phyloP scores from a whole-genome alignment of 2,329 filamentous ascomycete species.

The Aureobasidium sp. region DNA sequence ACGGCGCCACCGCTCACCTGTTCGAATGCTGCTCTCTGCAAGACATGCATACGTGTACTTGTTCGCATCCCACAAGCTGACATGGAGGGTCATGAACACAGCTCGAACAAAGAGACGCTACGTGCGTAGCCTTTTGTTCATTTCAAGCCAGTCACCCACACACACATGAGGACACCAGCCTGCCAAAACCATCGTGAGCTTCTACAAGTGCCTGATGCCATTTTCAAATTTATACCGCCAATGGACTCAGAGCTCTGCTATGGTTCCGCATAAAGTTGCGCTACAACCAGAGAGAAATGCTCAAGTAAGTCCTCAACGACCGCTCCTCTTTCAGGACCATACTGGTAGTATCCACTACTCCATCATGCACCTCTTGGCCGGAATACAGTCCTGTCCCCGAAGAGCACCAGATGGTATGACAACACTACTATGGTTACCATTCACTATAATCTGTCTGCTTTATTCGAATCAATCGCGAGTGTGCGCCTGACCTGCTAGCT shows the following conservation, averaged over 20 bases:
- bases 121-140: background rate
- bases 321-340: background rate
- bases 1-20: background rate
- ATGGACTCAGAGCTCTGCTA: background rate
- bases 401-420: background rate
- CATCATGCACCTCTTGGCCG: background rate
- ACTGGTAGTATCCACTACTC: background rate
- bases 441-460: background rate
- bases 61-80: background rate
- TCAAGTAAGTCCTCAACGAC: background rate
- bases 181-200: background rate
- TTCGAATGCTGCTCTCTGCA: background rate
- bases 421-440: background rate
- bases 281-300: background rate
- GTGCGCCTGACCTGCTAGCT: background rate
- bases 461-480: background rate
- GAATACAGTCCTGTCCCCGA: background rate
- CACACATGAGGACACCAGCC: background rate
- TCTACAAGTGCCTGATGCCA: background rate
- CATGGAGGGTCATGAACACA: background rate
- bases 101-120: background rate
- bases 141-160: background rate
- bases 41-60: background rate
- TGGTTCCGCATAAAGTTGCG: background rate
- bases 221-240: background rate